phyloP scores from a whole-genome alignment of 208 protist genomes.

The Trypanosoma platydactyli region DNA sequence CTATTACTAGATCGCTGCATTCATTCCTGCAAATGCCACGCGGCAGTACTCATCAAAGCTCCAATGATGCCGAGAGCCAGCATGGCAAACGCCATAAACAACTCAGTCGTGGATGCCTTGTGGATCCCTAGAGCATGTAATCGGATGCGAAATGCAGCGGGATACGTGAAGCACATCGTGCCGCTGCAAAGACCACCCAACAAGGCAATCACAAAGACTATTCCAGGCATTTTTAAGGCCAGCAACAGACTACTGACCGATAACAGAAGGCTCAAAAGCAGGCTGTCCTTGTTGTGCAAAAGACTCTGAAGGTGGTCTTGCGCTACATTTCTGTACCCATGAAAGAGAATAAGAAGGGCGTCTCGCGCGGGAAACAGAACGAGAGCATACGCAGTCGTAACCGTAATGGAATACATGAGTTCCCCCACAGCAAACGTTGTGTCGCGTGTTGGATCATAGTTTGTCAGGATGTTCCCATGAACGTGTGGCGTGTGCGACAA shows the following conservation, averaged over 20 bases:
- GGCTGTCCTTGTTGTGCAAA: conserved; percentile 40
- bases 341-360: conserved; percentile 52
- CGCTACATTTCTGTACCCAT: conserved; percentile 44
- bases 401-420: conserved; percentile 51
- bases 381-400: conserved; percentile 64
- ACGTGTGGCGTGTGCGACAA: conserved; percentile 45
- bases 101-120: conserved; percentile 34
- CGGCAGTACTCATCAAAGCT: conserved; percentile 43
- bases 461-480: conserved; percentile 68
- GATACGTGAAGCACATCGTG: conserved; percentile 70
- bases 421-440: conserved; percentile 46
- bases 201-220: conserved; percentile 66
- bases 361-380: conserved; percentile 68
- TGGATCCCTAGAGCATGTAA: conserved; percentile 50
- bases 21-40: conserved; percentile 23
- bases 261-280: conserved; percentile 40
- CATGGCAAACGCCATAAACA: conserved; percentile 41
- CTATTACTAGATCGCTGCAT: neutral
- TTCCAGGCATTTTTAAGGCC: conserved; percentile 46
- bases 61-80: conserved; percentile 45
- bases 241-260: conserved; percentile 49
- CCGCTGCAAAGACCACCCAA: conserved; percentile 73
- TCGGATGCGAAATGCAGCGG: conserved; percentile 54
- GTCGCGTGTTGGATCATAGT: conserved; percentile 63
- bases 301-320: conserved; percentile 33